Evolutionary conservation across 768 basidiomycete species (phyloP).

Genomic region (Boletus reticulatus): DNA sequence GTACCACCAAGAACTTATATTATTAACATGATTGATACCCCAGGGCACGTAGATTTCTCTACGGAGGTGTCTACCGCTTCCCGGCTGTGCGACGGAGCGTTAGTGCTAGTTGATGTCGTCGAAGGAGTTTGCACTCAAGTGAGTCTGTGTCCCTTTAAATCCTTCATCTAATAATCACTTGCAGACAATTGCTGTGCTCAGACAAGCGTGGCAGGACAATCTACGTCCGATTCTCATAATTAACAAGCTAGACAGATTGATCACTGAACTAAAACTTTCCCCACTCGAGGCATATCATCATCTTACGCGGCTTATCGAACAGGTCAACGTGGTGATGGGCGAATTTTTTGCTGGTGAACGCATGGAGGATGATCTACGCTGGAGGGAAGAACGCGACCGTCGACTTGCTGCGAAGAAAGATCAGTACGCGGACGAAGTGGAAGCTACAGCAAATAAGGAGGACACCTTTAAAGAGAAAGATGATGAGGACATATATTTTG

Average conservation of each 20-base stretch:
- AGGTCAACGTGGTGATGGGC: constrained; percentile 98
- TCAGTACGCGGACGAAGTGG: constrained; percentile 60
- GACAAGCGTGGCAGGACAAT: constrained; percentile 91
- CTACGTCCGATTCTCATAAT: constrained; percentile 91
- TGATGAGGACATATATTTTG: constrained; percentile 97
- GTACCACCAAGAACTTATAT: constrained; percentile 67
- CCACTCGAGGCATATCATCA: constrained; percentile 95
- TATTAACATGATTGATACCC: constrained; percentile 97
- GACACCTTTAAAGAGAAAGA: constrained; percentile 91
- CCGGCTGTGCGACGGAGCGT: constrained; percentile 89
- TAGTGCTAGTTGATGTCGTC: constrained; percentile 94
- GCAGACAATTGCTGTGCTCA: constrained; percentile 91
- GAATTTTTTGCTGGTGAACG: constrained; percentile 91
- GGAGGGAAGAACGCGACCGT: constrained; percentile 89
- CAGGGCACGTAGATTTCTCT: constrained; percentile 98
- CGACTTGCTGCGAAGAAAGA: constrained; percentile 78
- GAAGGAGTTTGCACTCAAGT: constrained; percentile 99
- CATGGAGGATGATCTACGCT: constrained; percentile 94
- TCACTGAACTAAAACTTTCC: constrained; percentile 89
- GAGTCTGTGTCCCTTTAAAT: constrained; percentile 21
- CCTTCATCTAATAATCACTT: neutral
- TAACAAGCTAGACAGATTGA: constrained; percentile 93
- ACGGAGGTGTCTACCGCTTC: constrained; percentile 96
- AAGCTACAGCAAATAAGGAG: constrained; percentile 54
- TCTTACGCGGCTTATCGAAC: constrained; percentile 88